These are phyloP conservation scores for Penicillium freii DNA, from an alignment of 2,329 filamentous ascomycete species.

Conservation along the genomic window DNA sequence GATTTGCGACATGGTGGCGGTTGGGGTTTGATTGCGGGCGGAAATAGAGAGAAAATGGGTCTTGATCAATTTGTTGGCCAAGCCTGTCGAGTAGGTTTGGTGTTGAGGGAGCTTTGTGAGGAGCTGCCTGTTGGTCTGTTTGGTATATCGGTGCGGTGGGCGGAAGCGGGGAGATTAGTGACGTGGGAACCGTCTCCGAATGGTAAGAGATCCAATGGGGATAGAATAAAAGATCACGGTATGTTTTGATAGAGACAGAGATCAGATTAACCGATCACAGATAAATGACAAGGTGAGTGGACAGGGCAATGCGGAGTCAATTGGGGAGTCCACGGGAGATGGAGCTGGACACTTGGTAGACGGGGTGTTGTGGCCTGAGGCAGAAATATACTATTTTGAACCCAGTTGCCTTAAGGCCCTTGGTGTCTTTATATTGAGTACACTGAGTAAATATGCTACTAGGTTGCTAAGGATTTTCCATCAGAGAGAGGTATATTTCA, in stretches of 20 bases:
- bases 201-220: neutral
- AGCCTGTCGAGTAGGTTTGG: neutral
- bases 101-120: neutral
- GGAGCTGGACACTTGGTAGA: conserved; percentile 6
- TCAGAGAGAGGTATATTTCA: neutral
- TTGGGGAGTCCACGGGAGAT: conserved; percentile 3
- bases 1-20: conserved; percentile 46
- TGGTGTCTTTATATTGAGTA: neutral
- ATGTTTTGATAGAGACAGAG: neutral
- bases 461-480: neutral
- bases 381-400: neutral
- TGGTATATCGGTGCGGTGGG: conserved; percentile 16
- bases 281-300: neutral
- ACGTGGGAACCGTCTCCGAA: conserved; percentile 2
- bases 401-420: neutral
- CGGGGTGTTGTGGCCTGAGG: conserved; percentile 2
- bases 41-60: neutral
- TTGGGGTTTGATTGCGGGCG: conserved; percentile 1
- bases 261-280: conserved; percentile 25
- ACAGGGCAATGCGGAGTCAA: conserved; percentile 2
- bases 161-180: conserved; percentile 19
- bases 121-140: neutral
- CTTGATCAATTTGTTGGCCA: neutral
- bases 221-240: neutral
- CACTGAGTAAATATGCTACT: neutral